Evolutionary conservation across 2,329 filamentous ascomycete species (phyloP), one percentile per base, ranked within the genome.

Genomic region (Colletotrichum spaethianum): DNA sequence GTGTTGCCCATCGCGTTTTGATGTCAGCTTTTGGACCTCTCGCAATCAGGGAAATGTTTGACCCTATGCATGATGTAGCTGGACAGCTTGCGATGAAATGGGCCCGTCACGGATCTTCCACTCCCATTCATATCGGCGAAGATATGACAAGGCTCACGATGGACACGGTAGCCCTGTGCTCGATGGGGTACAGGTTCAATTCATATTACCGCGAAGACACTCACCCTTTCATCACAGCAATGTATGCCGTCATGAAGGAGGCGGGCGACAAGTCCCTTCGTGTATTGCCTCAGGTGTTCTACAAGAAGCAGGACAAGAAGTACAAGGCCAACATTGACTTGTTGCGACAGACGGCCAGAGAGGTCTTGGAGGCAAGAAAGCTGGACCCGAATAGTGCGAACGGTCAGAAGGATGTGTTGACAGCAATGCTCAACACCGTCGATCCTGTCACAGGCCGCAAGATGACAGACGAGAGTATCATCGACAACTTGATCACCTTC

Each of bases 21-120:
- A 87, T 92, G 77, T 91, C 92, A 0, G 91, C 91, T 1, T 93
- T 94, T 77, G 92, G 92, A 0, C 92, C 92, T 0, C 79, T 93
- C 18, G 85, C 88, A 1, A 93, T 94, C 75, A 86, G 89, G 40
- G 81, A 80, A 12, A 90, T 90, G 88, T 90, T 88, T 69, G 83
- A 85, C 75, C 83, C 86, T 72, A 86, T 86, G 84, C 80, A 85
- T 66, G 88, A 89, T 73, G 84, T 90, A 64, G 84, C 86, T 6
- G 82, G 82, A 1, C 87, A 90, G 71, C 75, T 90, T 40, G 84
- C 87, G 3, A 79, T 88, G 74, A 89, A 89, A 75, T 90, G 87
- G 87, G 87, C 86, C 3, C 80, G 88, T 56, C 77, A 78, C 46
- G 81, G 80, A 0, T 70, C 78, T 4, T 73, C 77, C 0, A 73